These are phyloP conservation scores for Pythium dissimile DNA, from an alignment of 352 stramenopile genomes.

Conservation along the genomic window DNA sequence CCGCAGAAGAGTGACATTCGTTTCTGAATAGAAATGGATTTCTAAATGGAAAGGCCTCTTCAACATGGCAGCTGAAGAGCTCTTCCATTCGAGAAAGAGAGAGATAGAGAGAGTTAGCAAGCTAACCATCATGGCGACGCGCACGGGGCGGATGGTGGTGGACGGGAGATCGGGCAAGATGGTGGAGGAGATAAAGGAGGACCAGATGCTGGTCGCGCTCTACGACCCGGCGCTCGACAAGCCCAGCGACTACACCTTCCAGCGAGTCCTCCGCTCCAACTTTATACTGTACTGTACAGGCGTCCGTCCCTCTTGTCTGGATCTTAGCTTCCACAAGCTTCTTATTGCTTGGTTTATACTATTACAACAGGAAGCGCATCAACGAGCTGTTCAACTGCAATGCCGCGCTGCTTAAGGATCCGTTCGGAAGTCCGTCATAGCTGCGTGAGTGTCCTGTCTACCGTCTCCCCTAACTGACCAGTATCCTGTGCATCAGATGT, in stretches of 20 bases:
- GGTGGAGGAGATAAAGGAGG: conserved; percentile 64
- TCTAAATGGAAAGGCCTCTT: conserved; percentile 8
- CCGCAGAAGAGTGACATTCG: neutral
- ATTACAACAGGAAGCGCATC: conserved; percentile 31
- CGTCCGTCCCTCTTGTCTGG: no score
- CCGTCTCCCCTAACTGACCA: neutral
- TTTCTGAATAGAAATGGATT: conserved; percentile 8
- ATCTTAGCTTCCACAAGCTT: no score
- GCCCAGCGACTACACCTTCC: conserved; percentile 38
- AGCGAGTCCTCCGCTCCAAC: conserved; percentile 45
- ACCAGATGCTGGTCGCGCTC: conserved; percentile 59
- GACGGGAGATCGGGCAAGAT: conserved; percentile 53
- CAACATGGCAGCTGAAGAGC: neutral
- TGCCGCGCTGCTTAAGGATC: conserved; percentile 55
- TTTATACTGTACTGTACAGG: conserved; percentile 69
- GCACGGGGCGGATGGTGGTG: conserved; percentile 52
- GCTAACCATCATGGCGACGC: conserved; percentile 42
- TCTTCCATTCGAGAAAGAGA: neutral
- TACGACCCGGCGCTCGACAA: conserved; percentile 41
- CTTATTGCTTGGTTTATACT: neutral
- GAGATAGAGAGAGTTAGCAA: neutral
- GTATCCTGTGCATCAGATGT: conserved; percentile 35
- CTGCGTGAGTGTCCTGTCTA: neutral
- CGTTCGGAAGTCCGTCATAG: conserved; percentile 50
- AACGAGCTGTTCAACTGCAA: conserved; percentile 67